Percentiles rank a stretch among this genome's conserved stretches.
Conservation (phyloP, 2,329 filamentous ascomycete species). For the Nannizziopsis arthrosporioides region DNA sequence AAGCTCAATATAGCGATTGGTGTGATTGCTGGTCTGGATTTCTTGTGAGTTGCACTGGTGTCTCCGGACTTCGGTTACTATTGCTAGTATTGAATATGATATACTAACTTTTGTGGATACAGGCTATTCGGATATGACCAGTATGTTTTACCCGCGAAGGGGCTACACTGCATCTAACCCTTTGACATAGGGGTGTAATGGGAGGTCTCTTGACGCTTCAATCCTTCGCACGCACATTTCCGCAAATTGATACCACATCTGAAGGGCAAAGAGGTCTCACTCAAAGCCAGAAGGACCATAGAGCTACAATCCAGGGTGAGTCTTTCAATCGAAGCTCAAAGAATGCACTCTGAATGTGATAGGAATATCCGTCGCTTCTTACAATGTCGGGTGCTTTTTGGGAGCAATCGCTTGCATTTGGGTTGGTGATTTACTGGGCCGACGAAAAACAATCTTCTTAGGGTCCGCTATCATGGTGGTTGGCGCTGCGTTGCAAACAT, state of each 20-base stretch:
- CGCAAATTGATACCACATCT: conserved; percentile 41
- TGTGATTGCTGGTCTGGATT: conserved; percentile 61
- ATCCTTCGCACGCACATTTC: conserved; percentile 47
- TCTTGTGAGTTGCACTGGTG: conserved; percentile 36
- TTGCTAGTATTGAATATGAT: background rate
- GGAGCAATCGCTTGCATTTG: conserved; percentile 42
- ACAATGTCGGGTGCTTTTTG: conserved; percentile 41
- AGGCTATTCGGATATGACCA: conserved; percentile 54
- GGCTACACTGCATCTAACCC: background rate
- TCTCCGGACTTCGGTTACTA: no score
- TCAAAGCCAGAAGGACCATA: conserved; percentile 27
- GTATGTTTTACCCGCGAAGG: conserved; percentile 16
- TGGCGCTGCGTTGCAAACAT: conserved; percentile 39
- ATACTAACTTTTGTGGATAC: conserved; percentile 2
- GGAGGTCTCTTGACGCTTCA: conserved; percentile 60
- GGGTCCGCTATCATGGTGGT: conserved; percentile 41
- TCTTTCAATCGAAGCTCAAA: background rate
- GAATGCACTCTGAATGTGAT: conserved; percentile 1
- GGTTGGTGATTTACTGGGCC: conserved; percentile 41
- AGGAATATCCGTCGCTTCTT: conserved; percentile 34
- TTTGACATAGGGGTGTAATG: conserved; percentile 48
- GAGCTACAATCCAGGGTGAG: conserved; percentile 38
- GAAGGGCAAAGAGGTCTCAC: conserved; percentile 23
- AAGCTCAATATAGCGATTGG: conserved; percentile 58
- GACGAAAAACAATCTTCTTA: conserved; percentile 40